These are phyloP conservation scores for Candida lessepsii DNA, from an alignment of 805 yeast genomes.

Conservation along the genomic window DNA sequence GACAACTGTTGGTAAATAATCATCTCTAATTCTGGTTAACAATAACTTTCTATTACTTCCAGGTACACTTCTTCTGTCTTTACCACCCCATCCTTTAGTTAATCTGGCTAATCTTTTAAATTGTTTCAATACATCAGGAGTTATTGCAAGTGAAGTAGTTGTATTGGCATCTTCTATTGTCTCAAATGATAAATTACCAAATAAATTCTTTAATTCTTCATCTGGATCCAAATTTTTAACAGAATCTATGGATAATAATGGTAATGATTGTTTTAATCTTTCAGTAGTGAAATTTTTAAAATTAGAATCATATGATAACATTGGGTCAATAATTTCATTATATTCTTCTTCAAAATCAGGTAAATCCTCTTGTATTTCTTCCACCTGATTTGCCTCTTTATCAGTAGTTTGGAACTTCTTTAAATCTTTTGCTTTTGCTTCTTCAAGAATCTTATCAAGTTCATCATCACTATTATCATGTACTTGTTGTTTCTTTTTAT, in stretches of 20 bases:
- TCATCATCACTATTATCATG: slow-evolving; percentile 53
- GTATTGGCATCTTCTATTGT: slow-evolving; percentile 74
- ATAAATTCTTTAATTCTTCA: slow-evolving; percentile 64
- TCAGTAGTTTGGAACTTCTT: slow-evolving; percentile 1
- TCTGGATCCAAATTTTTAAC: slow-evolving; percentile 69
- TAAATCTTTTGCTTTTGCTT: slow-evolving; percentile 30
- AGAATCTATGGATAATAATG: slow-evolving; percentile 43
- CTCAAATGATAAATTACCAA: slow-evolving; percentile 68
- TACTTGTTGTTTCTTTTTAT: slow-evolving; percentile 12
- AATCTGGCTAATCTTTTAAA: slow-evolving; percentile 54
- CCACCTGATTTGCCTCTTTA: not conserved
- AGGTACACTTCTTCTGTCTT: slow-evolving; percentile 70
- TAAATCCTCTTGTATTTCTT: not conserved
- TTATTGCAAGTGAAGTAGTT: slow-evolving; percentile 64
- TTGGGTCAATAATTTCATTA: slow-evolving; percentile 25
- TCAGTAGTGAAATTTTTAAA: slow-evolving; percentile 44
- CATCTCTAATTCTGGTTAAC: slow-evolving; percentile 72
- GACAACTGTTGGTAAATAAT: slow-evolving; percentile 70
- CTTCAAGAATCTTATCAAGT: slow-evolving; percentile 52
- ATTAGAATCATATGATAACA: slow-evolving; percentile 43
- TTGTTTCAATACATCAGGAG: slow-evolving; percentile 67
- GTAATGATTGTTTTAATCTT: slow-evolving; percentile 39
- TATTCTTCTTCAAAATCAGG: slow-evolving; percentile 25
- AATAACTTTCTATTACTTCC: slow-evolving; percentile 67
- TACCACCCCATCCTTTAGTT: slow-evolving; percentile 85